Conservation (phyloP, 2,329 filamentous ascomycete species). For the Colletotrichum plurivorum region DNA sequence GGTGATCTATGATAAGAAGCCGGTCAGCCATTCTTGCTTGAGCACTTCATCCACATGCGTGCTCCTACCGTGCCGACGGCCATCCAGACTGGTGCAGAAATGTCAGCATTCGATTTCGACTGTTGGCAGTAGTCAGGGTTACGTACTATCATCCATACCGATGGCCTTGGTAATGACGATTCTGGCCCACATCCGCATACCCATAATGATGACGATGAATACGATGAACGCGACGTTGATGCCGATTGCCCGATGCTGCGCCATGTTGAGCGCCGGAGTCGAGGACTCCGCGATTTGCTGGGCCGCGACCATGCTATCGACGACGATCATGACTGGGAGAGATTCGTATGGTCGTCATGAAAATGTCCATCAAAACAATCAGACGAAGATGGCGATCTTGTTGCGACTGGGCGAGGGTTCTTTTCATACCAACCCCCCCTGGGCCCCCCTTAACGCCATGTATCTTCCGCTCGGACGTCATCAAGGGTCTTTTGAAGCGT, state of each 20-base stretch:
- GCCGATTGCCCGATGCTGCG: slow-evolving; percentile 6
- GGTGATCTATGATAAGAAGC: background rate
- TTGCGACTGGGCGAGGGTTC: background rate
- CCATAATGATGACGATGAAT: slow-evolving; percentile 16
- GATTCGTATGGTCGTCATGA: background rate
- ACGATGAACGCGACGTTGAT: slow-evolving; percentile 24
- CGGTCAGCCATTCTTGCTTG: too few species aligned
- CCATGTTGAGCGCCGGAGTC: background rate
- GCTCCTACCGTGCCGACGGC: slow-evolving; percentile 8
- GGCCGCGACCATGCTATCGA: background rate
- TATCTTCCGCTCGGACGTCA: background rate
- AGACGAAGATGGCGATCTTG: background rate
- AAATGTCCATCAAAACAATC: background rate
- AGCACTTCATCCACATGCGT: background rate
- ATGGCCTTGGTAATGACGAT: slow-evolving; percentile 19
- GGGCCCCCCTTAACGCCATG: background rate
- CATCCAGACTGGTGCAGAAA: slow-evolving; percentile 4
- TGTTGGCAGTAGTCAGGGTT: background rate
- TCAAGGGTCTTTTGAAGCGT: background rate
- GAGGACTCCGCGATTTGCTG: background rate
- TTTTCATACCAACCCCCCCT: background rate
- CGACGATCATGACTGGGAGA: background rate
- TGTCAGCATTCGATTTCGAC: background rate
- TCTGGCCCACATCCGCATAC: slow-evolving; percentile 17
- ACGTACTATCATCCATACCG: slow-evolving; percentile 15